Conservation (phyloP, 495 filamentous ascomycete genomes). For the Neurospora terricola region DNA sequence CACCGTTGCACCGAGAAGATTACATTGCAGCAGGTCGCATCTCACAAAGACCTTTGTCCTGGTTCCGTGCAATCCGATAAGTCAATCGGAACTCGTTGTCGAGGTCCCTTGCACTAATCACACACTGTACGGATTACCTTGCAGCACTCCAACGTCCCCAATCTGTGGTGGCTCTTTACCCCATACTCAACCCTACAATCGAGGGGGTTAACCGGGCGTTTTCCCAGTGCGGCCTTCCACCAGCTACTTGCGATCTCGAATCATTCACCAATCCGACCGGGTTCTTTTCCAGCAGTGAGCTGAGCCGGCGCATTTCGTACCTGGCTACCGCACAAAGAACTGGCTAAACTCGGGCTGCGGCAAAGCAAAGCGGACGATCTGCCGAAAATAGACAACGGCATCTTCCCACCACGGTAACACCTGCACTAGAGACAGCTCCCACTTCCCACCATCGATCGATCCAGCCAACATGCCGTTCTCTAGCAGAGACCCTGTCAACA, state of each 20-base stretch:
- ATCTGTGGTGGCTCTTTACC: neutral
- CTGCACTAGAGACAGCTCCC: conserved; percentile 19
- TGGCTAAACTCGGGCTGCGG: neutral
- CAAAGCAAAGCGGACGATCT: neutral
- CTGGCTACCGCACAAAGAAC: neutral
- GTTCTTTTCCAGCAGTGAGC: neutral
- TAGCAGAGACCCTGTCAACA: conserved; percentile 16
- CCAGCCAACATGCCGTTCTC: conserved; percentile 4
- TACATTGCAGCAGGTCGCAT: neutral
- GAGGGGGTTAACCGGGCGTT: neutral
- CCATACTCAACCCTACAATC: neutral
- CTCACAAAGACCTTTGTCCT: neutral
- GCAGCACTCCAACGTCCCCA: neutral
- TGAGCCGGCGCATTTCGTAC: neutral
- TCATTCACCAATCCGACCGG: neutral
- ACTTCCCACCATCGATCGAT: conserved; percentile 10
- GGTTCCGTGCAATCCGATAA: neutral
- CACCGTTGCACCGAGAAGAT: neutral
- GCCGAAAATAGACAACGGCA: neutral
- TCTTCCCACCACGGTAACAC: conserved; percentile 13
- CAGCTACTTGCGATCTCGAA: neutral
- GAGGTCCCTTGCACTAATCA: neutral
- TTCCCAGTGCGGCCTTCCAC: neutral
- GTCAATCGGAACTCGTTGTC: neutral
- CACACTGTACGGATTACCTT: neutral